These are phyloP conservation scores for Coix lacrymajobi DNA, from an alignment of 176 grass and related monocot species.

Conservation along the genomic window DNA sequence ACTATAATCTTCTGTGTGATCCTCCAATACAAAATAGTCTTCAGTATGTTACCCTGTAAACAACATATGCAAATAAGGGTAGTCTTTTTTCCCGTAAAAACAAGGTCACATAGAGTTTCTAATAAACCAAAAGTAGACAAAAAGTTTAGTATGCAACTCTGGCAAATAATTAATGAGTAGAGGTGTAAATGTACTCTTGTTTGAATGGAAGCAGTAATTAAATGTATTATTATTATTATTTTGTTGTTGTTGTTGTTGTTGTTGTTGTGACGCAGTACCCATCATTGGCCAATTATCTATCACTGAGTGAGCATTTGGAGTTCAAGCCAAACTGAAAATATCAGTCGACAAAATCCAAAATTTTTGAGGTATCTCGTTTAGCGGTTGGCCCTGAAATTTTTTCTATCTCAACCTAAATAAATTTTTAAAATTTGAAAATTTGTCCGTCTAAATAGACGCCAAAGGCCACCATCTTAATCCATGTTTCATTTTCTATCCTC, in stretches of 20 bases:
- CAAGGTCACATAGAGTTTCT: background rate
- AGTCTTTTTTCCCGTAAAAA: too few relatives aligned
- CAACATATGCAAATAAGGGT: background rate
- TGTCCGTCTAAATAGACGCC: too few relatives aligned
- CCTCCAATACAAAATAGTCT: background rate
- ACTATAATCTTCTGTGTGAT: background rate
- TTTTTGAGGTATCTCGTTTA: too few relatives aligned
- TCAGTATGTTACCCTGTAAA: background rate
- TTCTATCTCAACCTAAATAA: too few relatives aligned
- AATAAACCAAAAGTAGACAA: background rate
- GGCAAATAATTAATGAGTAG: background rate
- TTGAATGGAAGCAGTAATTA: background rate
- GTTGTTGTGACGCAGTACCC: background rate
- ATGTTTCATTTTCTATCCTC: too few relatives aligned
- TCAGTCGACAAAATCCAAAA: too few relatives aligned
- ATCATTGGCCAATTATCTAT: background rate
- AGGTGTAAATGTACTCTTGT: background rate
- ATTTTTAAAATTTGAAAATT: too few relatives aligned
- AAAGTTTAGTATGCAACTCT: background rate
- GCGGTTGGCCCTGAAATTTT: too few relatives aligned
- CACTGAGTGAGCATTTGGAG: background rate
- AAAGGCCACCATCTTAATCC: too few relatives aligned
- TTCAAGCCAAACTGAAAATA: too few relatives aligned
- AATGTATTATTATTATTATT: background rate
- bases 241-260: too few relatives aligned